A percentile compares a stretch with the other conserved stretches of the same genome.
Evolutionary conservation across 768 basidiomycete species (phyloP).

Genomic region (Collybiopsis luxurians): DNA sequence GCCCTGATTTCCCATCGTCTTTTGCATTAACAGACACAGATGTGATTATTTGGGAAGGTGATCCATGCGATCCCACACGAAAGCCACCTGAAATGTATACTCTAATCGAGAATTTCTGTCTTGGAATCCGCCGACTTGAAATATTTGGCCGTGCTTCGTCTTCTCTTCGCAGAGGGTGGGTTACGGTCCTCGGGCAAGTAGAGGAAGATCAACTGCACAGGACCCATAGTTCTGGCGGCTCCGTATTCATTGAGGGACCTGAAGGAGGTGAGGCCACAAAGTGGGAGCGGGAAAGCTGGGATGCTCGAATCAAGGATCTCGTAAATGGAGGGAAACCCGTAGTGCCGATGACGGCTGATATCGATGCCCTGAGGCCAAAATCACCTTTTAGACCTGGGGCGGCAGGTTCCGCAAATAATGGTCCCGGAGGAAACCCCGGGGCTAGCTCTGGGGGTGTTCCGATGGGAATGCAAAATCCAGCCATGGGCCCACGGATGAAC

Average conservation of each 20-base stretch:
- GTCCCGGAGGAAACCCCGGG: constrained; percentile 17
- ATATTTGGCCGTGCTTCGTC: constrained; percentile 74
- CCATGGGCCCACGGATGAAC: constrained; percentile 12
- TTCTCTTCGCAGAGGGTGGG: constrained; percentile 85
- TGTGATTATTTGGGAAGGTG: constrained; percentile 96
- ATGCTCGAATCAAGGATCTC: constrained; percentile 54
- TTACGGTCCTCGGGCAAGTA: constrained; percentile 72
- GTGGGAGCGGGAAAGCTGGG: constrained; percentile 69
- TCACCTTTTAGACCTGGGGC: constrained; percentile 59
- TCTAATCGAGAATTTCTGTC: constrained; percentile 96
- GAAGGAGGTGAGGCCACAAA: constrained; percentile 41
- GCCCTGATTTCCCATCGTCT: neutral
- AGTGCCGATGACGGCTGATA: constrained; percentile 74
- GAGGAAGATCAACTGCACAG: constrained; percentile 51
- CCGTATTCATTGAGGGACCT: constrained; percentile 37
- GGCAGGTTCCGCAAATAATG: constrained; percentile 21
- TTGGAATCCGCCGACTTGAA: constrained; percentile 88
- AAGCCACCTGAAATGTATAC: constrained; percentile 97
- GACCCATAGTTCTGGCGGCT: constrained; percentile 23
- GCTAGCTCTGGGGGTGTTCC: constrained; percentile 5
- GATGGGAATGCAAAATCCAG: constrained; percentile 1
- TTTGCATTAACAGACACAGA: constrained; percentile 72
- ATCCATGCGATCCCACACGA: constrained; percentile 73
- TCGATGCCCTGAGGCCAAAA: constrained; percentile 82
- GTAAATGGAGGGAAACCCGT: constrained; percentile 53